Conservation (phyloP, 2,329 filamentous ascomycete genomes). For the Calonectria montana region DNA sequence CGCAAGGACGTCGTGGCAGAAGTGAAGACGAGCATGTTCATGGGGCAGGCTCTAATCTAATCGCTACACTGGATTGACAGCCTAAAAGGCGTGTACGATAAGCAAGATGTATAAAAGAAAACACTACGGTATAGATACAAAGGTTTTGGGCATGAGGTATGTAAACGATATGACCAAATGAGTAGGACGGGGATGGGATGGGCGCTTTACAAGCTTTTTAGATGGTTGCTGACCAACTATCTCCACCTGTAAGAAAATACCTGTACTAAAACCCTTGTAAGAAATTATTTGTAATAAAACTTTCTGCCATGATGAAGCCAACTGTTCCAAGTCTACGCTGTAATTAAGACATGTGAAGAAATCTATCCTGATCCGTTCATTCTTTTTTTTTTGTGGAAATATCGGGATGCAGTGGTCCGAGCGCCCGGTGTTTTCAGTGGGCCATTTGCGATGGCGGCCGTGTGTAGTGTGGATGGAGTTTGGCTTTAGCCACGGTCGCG, state of each 20-base stretch:
- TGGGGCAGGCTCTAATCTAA: conserved; percentile 81
- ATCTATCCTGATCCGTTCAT: background rate
- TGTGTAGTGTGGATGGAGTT: background rate
- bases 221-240: conserved; percentile 25
- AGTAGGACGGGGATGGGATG: background rate
- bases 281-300: background rate
- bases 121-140: conserved; percentile 27
- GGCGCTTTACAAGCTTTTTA: conserved; percentile 15
- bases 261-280: background rate
- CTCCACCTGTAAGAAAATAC: conserved; percentile 14
- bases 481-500: conserved; percentile 39
- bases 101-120: conserved; percentile 5
- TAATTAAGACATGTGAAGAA: background rate
- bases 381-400: background rate
- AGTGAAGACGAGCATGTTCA: conserved; percentile 90
- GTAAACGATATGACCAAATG: background rate
- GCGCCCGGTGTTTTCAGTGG: conserved; percentile 35
- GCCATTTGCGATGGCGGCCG: conserved; percentile 16
- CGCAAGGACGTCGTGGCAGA: conserved; percentile 91
- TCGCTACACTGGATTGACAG: background rate
- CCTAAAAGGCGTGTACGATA: conserved; percentile 35
- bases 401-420: conserved; percentile 22
- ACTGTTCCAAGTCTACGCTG: background rate
- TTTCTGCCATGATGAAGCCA: background rate
- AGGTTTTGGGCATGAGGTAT: conserved; percentile 12